Conservation (phyloP, 1,284 basidiomycete genomes). For the Tylopilus orsonianus region DNA sequence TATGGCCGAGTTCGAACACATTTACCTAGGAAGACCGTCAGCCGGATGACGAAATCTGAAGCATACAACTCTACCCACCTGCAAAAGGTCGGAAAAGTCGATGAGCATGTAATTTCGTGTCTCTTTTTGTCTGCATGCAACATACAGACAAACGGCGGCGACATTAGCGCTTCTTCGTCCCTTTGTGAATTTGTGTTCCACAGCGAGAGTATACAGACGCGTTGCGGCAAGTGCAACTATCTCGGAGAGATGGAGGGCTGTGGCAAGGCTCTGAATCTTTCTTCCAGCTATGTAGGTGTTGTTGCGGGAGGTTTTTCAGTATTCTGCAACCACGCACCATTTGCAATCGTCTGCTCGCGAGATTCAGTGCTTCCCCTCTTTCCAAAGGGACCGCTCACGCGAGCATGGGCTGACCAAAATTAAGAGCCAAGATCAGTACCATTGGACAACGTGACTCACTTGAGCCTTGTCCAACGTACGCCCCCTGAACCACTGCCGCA, state of each 20-base stretch:
- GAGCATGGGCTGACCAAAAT: slow-evolving; percentile 62
- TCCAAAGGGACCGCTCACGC: slow-evolving; percentile 78
- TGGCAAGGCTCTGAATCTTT: slow-evolving; percentile 81
- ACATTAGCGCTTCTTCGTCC: slow-evolving; percentile 92
- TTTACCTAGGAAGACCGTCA: slow-evolving; percentile 68
- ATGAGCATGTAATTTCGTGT: slow-evolving; percentile 96
- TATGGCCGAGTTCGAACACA: slow-evolving; percentile 96
- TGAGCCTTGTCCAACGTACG: slow-evolving; percentile 89
- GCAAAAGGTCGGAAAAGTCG: slow-evolving; percentile 92
- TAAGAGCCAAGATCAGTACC: neutral
- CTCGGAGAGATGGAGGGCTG: slow-evolving; percentile 76
- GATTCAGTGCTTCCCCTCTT: slow-evolving; percentile 76
- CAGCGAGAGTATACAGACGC: slow-evolving; percentile 89
- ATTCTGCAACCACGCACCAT: slow-evolving; percentile 52
- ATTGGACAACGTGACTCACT: slow-evolving; percentile 56
- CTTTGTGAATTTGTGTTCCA: slow-evolving; percentile 92
- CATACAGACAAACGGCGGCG: slow-evolving; percentile 93
- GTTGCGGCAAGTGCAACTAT: slow-evolving; percentile 81
- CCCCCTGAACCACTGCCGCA: slow-evolving; percentile 93
- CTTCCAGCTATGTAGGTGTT: slow-evolving; percentile 57
- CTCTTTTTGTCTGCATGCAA: slow-evolving; percentile 91
- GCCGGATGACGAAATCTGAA: neutral
- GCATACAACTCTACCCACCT: slow-evolving; percentile 49
- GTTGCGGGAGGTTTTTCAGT: neutral
- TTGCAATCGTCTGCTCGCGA: slow-evolving; percentile 85